Evolutionary conservation across 106 monocot genomes (phyloP).

Genomic region (Phalaenopsis equestris): DNA sequence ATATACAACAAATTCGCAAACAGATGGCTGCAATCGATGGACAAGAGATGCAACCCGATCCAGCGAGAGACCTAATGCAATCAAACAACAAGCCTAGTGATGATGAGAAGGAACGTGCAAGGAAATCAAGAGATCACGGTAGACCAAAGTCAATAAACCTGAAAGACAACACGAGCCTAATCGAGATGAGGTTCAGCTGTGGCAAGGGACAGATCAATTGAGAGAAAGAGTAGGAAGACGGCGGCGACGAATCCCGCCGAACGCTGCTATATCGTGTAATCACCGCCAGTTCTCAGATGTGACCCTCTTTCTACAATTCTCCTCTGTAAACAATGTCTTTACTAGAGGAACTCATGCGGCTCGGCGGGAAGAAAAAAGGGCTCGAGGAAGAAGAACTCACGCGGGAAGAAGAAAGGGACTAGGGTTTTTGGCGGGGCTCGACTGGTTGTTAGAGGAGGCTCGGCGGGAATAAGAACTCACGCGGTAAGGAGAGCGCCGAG

Average conservation of each 20-base stretch:
- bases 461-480: no score
- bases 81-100: background rate
- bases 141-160: constrained; percentile 29
- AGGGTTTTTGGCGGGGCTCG: no score
- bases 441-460: no score
- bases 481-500: no score
- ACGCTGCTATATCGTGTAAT: background rate
- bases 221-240: constrained; percentile 19
- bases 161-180: constrained; percentile 83
- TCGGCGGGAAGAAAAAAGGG: no score
- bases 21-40: background rate
- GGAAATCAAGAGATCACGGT: background rate
- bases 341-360: no score
- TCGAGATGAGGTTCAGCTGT: constrained; percentile 37
- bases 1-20: background rate
- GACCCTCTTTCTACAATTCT: no score
- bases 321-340: no score
- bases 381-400: no score
- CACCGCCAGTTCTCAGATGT: background rate
- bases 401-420: no score
- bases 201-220: constrained; percentile 15
- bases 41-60: background rate
- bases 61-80: background rate
- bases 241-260: background rate
- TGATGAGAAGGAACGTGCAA: background rate